Conservation (phyloP, 75 land plant genomes). For the Picea sitchensis region DNA sequence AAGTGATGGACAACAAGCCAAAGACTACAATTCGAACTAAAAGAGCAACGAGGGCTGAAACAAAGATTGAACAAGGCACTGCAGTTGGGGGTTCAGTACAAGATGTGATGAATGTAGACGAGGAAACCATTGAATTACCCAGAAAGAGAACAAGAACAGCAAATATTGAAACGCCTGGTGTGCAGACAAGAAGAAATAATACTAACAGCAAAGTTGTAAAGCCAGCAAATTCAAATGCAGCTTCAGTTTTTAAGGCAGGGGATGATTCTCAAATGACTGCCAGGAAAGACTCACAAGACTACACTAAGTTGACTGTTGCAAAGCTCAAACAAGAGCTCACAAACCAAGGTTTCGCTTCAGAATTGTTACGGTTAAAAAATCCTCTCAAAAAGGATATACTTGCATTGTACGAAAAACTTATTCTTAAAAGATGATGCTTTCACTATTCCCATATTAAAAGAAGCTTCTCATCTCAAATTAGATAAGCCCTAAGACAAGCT, state of each 20-base stretch:
- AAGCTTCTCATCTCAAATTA: too few species aligned
- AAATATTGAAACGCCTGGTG: slow-evolving; percentile 10
- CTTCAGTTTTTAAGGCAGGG: neutral
- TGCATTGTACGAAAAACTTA: too few species aligned
- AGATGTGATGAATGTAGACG: slow-evolving; percentile 40
- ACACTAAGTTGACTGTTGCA: slow-evolving; percentile 15
- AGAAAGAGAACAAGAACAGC: neutral
- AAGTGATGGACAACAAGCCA: slow-evolving; percentile 14
- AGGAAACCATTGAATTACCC: neutral
- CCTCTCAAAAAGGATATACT: too few species aligned
- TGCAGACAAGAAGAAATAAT: slow-evolving; percentile 19
- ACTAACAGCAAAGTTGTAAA: neutral
- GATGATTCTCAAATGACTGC: neutral
- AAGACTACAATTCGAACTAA: neutral
- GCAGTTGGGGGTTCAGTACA: slow-evolving; percentile 43
- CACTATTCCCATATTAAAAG: too few species aligned
- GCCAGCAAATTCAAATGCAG: neutral
- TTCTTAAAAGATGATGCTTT: too few species aligned
- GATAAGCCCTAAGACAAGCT: too few species aligned
- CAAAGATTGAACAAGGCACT: neutral
- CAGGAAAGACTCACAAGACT: slow-evolving; percentile 2
- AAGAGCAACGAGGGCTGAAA: neutral
- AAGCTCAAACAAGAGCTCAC: slow-evolving; percentile 21
- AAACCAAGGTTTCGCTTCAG: neutral
- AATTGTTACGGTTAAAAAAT: too few species aligned